phyloP scores from a whole-genome alignment of 768 basidiomycete genomes.

The Ramaria sp. region DNA sequence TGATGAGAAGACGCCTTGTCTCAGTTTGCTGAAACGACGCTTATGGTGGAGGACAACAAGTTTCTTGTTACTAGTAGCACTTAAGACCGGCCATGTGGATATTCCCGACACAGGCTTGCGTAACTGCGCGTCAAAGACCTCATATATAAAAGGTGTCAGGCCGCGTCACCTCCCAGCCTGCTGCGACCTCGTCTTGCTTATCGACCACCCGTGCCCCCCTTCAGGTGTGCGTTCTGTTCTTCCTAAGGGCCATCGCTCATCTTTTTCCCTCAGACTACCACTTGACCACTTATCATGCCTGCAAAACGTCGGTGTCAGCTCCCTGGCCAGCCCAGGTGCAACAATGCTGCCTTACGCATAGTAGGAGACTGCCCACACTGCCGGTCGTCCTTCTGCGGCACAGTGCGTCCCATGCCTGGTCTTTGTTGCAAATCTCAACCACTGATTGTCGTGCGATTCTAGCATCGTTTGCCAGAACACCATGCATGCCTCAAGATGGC shows the following conservation, averaged over 20 bases:
- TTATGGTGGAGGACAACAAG: no score
- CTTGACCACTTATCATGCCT: conserved; percentile 42
- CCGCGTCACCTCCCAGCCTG: background rate
- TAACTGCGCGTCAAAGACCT: background rate
- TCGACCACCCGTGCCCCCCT: background rate
- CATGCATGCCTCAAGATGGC: conserved; percentile 77
- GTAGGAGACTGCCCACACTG: conserved; percentile 83
- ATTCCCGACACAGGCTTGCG: background rate
- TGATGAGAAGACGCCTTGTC: no score
- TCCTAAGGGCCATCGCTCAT: background rate
- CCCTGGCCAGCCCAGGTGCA: conserved; percentile 50
- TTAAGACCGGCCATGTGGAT: background rate
- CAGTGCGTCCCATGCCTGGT: conserved; percentile 35
- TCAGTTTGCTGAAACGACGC: no score
- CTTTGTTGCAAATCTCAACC: conserved; percentile 9
- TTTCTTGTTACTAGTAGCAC: no score
- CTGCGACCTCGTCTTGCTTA: background rate
- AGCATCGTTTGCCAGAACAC: conserved; percentile 88
- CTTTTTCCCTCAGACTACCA: background rate
- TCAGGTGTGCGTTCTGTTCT: background rate
- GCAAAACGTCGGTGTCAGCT: conserved; percentile 85
- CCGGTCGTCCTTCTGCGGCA: conserved; percentile 63
- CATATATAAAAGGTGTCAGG: background rate
- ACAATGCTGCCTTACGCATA: conserved; percentile 69
- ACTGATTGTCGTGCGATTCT: conserved; percentile 13